Evolutionary conservation across 441 rosid genomes (phyloP), one percentile per base, ranked within the genome.

Genomic region (Lepidium campestre): DNA sequence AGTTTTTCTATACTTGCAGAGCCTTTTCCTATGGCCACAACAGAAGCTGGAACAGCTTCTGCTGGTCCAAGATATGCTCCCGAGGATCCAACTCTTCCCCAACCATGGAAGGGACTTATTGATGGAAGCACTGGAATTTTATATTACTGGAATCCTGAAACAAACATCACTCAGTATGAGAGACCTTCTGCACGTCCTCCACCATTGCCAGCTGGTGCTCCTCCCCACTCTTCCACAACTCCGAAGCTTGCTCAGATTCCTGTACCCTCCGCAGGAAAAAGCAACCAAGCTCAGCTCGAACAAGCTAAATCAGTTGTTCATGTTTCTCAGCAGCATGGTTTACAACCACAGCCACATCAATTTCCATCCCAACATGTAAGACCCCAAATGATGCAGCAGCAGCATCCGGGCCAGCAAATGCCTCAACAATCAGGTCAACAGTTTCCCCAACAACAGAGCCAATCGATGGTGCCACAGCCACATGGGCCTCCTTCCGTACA

Each of bases 111-210:
- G 75, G 97, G 97, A 41, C 68, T 93, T 75, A 88, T 93, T 53
- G 98, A 93, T 76, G 96, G 97, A 42, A 86, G 84, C 79, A 86
- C 87, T 1, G 93, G 91, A 29, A 40, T 80, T 60, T 34, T 85
- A 11, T 93, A 93, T 70, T 93, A 84, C 65, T 93, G 98, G 98
- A 88, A 93, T 76, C 98, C 96, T 13, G 98, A 93, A 70, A 88
- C 92, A 1, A 93, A 88, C 35, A 62, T 88, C 62, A 93, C 98
- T 17, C 97, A 90, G 73, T 93, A 90, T 64, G 98, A 93, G 72
- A 88, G 83, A 74, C 98, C 98, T 12, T 69, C 85, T 11, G 48
- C 75, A 13, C 60, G 67, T 45, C 77, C 83, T 67, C 88, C 91
- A 9, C 88, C 87, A 3, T 65, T 83, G 70, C 91, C 88, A 0